phyloP scores from a whole-genome alignment of 1,284 basidiomycete species.

The Ceratobasidium sp. region DNA sequence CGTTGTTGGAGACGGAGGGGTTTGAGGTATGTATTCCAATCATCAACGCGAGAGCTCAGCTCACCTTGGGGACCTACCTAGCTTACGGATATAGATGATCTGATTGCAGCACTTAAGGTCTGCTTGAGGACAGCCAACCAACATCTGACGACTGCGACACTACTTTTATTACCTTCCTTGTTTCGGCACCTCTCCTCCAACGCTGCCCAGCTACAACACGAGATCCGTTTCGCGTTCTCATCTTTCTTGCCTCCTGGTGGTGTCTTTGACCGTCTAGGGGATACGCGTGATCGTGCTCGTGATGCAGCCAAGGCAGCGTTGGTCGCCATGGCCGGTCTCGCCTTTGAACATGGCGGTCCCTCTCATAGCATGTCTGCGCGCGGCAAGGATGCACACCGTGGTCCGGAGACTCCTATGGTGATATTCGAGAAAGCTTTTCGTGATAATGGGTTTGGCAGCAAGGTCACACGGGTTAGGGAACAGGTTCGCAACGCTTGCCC shows the following conservation, averaged over 20 bases:
- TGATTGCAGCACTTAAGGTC: conserved; percentile 74
- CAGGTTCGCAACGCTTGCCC: conserved; percentile 64
- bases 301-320: conserved; percentile 80
- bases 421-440: conserved; percentile 81
- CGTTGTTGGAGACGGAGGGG: conserved; percentile 71
- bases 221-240: conserved; percentile 71
- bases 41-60: conserved; percentile 21
- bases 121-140: conserved; percentile 83
- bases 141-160: conserved; percentile 78
- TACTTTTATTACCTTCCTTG: conserved; percentile 70
- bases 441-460: conserved; percentile 78
- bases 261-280: conserved; percentile 83
- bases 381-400: conserved; percentile 70
- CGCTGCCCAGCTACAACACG: conserved; percentile 55
- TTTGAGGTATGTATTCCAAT: conserved; percentile 62
- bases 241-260: conserved; percentile 79
- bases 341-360: conserved; percentile 66
- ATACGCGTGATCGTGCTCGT: conserved; percentile 75
- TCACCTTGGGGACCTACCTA: conserved; percentile 53
- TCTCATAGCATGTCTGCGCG: conserved; percentile 56
- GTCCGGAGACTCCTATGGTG: conserved; percentile 76
- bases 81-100: conserved; percentile 74
- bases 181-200: conserved; percentile 70
- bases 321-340: conserved; percentile 74
- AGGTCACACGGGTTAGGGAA: conserved; percentile 83